phyloP scores from a whole-genome alignment of 2,329 filamentous ascomycete species.

The Chalaropsis ovoidea region DNA sequence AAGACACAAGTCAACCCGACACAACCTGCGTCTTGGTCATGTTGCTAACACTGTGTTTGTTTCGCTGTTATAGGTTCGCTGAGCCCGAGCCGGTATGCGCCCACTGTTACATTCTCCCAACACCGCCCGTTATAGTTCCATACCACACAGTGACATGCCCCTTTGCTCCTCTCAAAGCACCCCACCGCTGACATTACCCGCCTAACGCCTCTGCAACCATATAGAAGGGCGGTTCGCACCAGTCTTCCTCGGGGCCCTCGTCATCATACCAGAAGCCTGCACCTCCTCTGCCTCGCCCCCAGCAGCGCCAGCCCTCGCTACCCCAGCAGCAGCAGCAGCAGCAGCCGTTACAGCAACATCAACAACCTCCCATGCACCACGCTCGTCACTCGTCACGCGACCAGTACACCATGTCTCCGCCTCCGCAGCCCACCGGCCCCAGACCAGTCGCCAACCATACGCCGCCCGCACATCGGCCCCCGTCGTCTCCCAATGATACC shows the following conservation, averaged over 20 bases:
- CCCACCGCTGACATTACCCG: background rate
- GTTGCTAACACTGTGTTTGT: slow-evolving; percentile 19
- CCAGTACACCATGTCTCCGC: slow-evolving; percentile 41
- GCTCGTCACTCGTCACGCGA: slow-evolving; percentile 28
- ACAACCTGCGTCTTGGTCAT: background rate
- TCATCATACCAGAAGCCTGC: slow-evolving; percentile 27
- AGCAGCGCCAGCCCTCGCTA: slow-evolving; percentile 31
- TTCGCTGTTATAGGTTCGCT: slow-evolving; percentile 47
- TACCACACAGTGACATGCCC: background rate
- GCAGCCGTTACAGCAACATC: slow-evolving; percentile 16
- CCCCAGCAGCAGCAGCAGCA: slow-evolving; percentile 27
- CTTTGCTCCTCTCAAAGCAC: background rate
- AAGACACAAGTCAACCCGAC: background rate
- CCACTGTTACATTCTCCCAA: slow-evolving; percentile 9
- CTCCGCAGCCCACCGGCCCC: slow-evolving; percentile 38
- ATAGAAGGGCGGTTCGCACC: slow-evolving; percentile 27
- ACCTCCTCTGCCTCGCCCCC: slow-evolving; percentile 35
- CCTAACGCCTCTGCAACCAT: slow-evolving; percentile 16
- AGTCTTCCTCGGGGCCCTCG: slow-evolving; percentile 21
- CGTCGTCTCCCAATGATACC: slow-evolving; percentile 50
- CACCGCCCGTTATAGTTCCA: background rate
- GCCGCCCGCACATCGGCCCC: slow-evolving; percentile 50
- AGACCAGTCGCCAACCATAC: slow-evolving; percentile 40
- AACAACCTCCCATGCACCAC: slow-evolving; percentile 21
- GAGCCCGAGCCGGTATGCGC: slow-evolving; percentile 58